Conservation (phyloP, 371 early-diverging fungal species). For the Circinella umbellata region DNA sequence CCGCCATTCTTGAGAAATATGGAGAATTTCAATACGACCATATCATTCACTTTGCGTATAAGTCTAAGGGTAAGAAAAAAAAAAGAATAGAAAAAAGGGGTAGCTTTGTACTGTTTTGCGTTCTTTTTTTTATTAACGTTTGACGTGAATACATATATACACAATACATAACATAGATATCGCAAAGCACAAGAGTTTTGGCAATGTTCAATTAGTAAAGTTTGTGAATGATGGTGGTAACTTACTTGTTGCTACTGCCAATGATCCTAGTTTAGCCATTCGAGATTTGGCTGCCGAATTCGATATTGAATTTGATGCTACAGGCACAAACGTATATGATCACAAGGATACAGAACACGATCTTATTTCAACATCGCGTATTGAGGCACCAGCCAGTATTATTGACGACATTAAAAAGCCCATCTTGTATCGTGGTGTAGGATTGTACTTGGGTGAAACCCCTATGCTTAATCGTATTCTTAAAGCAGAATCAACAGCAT, state of each 20-base stretch:
- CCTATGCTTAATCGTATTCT: slow-evolving; percentile 75
- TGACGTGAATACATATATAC: too few species aligned
- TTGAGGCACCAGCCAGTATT: slow-evolving; percentile 36
- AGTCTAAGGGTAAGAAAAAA: slow-evolving; percentile 56
- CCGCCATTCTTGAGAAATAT: slow-evolving; percentile 32
- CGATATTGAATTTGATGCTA: slow-evolving; percentile 81
- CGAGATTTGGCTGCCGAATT: slow-evolving; percentile 87
- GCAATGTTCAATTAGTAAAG: slow-evolving; percentile 68
- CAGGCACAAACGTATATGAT: slow-evolving; percentile 71
- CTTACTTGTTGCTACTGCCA: slow-evolving; percentile 73
- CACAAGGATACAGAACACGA: slow-evolving; percentile 53
- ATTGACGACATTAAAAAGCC: slow-evolving; percentile 46
- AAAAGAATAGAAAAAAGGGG: not conserved
- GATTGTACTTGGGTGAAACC: slow-evolving; percentile 59
- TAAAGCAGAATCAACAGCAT: slow-evolving; percentile 66
- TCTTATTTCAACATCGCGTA: slow-evolving; percentile 34
- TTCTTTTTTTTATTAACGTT: too few species aligned
- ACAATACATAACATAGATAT: slow-evolving; percentile 17
- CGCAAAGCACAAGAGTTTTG: slow-evolving; percentile 53
- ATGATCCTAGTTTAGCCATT: slow-evolving; percentile 68
- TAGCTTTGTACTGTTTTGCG: too few species aligned
- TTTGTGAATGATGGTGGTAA: slow-evolving; percentile 95
- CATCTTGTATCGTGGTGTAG: slow-evolving; percentile 80
- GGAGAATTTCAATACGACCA: slow-evolving; percentile 72
- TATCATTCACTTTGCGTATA: slow-evolving; percentile 73